Base-by-base conservation (phyloP, 1,284 basidiomycete species). In the Phylloporus sp. region DNA sequence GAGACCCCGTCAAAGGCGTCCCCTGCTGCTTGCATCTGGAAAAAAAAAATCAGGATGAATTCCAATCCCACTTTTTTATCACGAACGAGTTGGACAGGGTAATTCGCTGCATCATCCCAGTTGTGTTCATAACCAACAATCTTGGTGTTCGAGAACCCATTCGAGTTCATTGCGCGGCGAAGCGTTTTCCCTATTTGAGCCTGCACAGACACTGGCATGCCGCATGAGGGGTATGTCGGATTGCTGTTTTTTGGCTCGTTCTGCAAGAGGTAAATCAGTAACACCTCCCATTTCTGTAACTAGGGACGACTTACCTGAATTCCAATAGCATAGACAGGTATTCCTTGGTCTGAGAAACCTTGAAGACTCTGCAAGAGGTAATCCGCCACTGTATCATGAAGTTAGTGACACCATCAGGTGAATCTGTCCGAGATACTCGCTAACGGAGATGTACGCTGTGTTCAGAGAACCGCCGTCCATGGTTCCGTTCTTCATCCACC, bases 121-220 rank as follows among this genome's bases (percentile, higher is more conserved):
- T 85, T 84, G 66, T 83, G 82, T 52, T 83, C 82, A 64, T 79
- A 83, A 37, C 82, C 84, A 49, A 84, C 74, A 53, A 85, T 79
- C 71, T 82, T 79, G 32, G 79, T 79, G 53, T 64, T 67, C 4
- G 74, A 74, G 66, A 84, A 81, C 3, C 82, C 81, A 61, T 82
- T 80, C 51, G 75, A 75, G 67, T 84, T 68, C 75, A 86, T 78
- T 47, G 85, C 65, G 8, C 71, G 76, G 18, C 85, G 79, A 10
- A 86, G 74, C 13, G 76, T 64, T 4, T 70, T 72, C 29, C 78
- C 84, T 52, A 86, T 77, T 32, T 74, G 64, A 1, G 82, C 84
- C 66, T 82, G 79, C 31, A 78, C 75, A 6, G 69, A 70, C 3
- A 78, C 77, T 4, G 76, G 76, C 69, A 84, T 74, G 46, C 50